Evolutionary conservation across 148 eudicot species (phyloP).

Genomic region (Cornus suecica): DNA sequence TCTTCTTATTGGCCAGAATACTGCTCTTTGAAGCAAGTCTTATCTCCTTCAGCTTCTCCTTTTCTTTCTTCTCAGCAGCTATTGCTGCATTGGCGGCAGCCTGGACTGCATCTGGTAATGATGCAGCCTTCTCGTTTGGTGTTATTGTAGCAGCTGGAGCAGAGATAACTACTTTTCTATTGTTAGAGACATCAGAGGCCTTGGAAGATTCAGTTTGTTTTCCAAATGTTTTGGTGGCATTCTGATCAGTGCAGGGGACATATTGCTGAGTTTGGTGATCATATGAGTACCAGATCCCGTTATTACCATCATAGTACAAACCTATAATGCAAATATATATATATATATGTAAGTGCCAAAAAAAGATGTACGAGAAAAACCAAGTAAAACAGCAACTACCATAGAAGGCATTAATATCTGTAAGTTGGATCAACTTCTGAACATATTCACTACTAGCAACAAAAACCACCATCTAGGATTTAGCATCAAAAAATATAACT

Average conservation of each 20-base stretch:
- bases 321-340: constrained; percentile 60
- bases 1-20: constrained; percentile 85
- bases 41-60: constrained; percentile 85
- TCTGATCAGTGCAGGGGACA: constrained; percentile 77
- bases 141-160: constrained; percentile 92
- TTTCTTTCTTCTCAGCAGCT: constrained; percentile 97
- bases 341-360: too few species aligned
- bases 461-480: neutral
- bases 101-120: constrained; percentile 91
- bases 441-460: neutral
- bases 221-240: constrained; percentile 40
- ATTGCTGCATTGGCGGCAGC: constrained; percentile 97
- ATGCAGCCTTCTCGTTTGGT: constrained; percentile 67
- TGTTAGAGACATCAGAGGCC: constrained; percentile 48
- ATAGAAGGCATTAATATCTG: neutral
- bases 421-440: neutral
- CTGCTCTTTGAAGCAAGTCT: constrained; percentile 95
- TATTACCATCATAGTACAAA: constrained; percentile 91
- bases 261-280: constrained; percentile 88
- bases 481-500: neutral
- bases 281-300: constrained; percentile 81
- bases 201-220: constrained; percentile 55
- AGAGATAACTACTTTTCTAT: constrained; percentile 77
- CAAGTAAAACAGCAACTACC: neutral
- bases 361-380: neutral